Conservation (phyloP, 805 yeast species). For the Ogataea ramenticola region DNA sequence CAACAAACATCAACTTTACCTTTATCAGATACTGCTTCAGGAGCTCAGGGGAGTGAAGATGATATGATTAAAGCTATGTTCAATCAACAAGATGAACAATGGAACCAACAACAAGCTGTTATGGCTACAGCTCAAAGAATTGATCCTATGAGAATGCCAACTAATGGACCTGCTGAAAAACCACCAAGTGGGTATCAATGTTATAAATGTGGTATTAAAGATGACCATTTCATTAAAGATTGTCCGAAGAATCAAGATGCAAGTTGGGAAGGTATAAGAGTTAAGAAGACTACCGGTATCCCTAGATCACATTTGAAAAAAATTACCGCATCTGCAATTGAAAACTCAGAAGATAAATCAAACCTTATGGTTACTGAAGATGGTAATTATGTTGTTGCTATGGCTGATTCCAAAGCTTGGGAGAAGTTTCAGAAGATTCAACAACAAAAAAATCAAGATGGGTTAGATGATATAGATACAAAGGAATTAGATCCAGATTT, state of each 20-base stretch:
- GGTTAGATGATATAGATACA: constrained; percentile 11
- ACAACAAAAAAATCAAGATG: constrained; percentile 33
- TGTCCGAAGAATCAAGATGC: constrained; percentile 95
- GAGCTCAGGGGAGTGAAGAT: constrained; percentile 55
- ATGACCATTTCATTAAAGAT: constrained; percentile 87
- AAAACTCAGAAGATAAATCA: constrained; percentile 42
- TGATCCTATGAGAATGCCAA: constrained; percentile 12
- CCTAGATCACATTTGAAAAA: constrained; percentile 89
- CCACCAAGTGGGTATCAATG: constrained; percentile 97
- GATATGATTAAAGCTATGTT: constrained; percentile 88
- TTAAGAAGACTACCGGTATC: constrained; percentile 93
- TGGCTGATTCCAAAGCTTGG: constrained; percentile 93
- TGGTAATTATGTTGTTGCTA: constrained; percentile 93
- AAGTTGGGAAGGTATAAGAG: constrained; percentile 84
- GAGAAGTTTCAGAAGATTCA: constrained; percentile 70
- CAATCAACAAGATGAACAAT: constrained; percentile 85
- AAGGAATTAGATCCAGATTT: constrained; percentile 53
- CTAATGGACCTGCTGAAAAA: constrained; percentile 46
- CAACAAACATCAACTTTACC: constrained; percentile 4
- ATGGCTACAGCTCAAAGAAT: constrained; percentile 83
- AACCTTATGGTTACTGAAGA: constrained; percentile 85
- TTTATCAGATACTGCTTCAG: constrained; percentile 24
- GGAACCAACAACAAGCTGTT: constrained; percentile 91
- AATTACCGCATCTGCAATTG: constrained; percentile 45
- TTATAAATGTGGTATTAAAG: constrained; percentile 91